Base-by-base conservation (phyloP, 202 grass and related monocot species). In the Panicum virgatum region DNA sequence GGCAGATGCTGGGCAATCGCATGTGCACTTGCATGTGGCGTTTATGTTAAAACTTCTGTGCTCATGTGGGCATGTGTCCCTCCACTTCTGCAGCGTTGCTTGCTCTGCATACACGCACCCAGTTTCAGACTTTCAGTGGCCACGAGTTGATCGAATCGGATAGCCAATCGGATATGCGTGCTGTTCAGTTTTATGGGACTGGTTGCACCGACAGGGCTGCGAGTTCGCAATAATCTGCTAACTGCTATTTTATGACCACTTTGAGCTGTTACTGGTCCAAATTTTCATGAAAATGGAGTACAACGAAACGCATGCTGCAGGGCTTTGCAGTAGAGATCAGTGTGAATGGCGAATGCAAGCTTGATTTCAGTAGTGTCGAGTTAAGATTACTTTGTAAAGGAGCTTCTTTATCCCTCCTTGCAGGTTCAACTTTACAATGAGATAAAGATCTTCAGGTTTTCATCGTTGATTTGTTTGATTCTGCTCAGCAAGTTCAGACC, bases 11-110 rank as follows among this genome's bases (percentile, higher is more conserved):
- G 78, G 72, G 39, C 47, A 79, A 34, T 22, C 34, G 78, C 87
- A 89, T 89, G 82, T 85, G 87, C 56, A 38, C 29, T 56, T 38
- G 87, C 82, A 88, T 53, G 61, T 79, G 69, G 69, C 3, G 27
- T 32, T 32, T 14, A 22, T 32, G 47, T 32, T 73, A 36, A 20
- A 48, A 32, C 69, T 13, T 25, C 25, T 36, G 2, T 52, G 69
- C 5, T 53, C 66, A 65, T 72, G 39, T 86, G 76, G 43, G 34
- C 74, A 46, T 82, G 42, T 81, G 47, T 64, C 48, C 9, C 43
- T 18, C 23, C 43, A 46, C 51, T 58, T 34, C 69, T n/a, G 29
- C 69, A 73, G 69, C 70, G n/a, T 64, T 76, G 47, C 23, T 71
- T 50, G 72, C 63, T 25, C 63, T 25, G 18, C 30, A 52, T 13